These are phyloP conservation scores for Cyclospora cayetanensis DNA, from an alignment of 169 alveolate genomes.

Conservation along the genomic window DNA sequence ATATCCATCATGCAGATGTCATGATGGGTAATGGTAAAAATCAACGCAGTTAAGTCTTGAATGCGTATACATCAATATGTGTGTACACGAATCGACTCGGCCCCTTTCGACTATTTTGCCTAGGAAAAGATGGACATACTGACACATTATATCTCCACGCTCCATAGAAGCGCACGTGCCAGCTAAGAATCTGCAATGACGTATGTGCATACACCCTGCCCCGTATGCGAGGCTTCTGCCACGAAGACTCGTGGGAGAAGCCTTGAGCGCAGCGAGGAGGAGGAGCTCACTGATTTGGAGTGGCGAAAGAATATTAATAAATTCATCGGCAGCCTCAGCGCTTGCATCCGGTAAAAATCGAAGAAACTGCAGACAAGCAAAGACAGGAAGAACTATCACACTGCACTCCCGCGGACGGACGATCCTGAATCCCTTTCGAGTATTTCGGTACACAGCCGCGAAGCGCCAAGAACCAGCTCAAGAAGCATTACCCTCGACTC, in stretches of 20 bases:
- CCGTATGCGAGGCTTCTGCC: background rate
- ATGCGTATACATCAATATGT: no score
- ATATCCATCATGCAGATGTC: background rate
- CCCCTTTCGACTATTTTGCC: no score
- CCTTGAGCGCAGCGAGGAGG: background rate
- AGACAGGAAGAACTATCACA: background rate
- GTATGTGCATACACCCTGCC: background rate
- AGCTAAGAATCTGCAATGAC: no score
- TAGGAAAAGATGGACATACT: no score
- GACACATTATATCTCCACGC: no score
- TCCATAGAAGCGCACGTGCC: no score
- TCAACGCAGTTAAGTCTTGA: no score
- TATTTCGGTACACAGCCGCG: background rate
- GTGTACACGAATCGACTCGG: no score
- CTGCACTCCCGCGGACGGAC: background rate
- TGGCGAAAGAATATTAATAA: conserved; percentile 73
- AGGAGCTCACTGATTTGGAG: conserved; percentile 67
- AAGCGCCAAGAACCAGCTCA: background rate
- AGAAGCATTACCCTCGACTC: background rate
- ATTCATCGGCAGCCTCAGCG: conserved; percentile 75
- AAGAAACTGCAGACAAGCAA: conserved; percentile 55
- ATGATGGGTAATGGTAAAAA: no score
- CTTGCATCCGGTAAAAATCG: conserved; percentile 81
- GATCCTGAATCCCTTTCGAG: background rate
- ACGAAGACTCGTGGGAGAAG: background rate